Evolutionary conservation across 805 yeast species (phyloP), one percentile per base, ranked within the genome.

Genomic region (Clavispora santaluciae): DNA sequence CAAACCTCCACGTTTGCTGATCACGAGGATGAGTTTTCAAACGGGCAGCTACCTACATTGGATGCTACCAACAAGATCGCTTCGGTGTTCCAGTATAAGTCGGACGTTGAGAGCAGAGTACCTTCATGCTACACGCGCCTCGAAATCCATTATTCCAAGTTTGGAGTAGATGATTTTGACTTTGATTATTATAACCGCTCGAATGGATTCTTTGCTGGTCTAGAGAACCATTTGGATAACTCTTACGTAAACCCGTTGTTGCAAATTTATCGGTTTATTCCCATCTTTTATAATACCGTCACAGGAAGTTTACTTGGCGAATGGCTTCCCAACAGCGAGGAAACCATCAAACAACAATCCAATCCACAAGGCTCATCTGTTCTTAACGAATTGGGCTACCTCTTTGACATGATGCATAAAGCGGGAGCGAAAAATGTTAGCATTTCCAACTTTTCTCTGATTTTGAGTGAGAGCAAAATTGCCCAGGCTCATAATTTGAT

Each of bases 131-230:
- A 83, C 64, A 69, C 80, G 30, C 78, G 81, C 51, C 68, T 87
- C 35, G 85, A 83, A 44, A 86, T 91, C 40, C 75, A 83, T 31
- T 91, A 90, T 60, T 85, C 95, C 42, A 82, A 78, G 53, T 91
- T 88, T 61, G 99, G 99, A 21, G 89, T 93, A 22, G 88, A 84
- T 51, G 96, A 89, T 60, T 93, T 93, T 63, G 96, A 91, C 64
- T 91, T 93, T 58, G 81, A 77, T 40, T 83, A 81, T 53, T 91
- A 84, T 67, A 91, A 91, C 57, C 70, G 72, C 29, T 85, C 97
- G 0, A 36, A 31, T 13, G 82, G 70, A 41, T 36, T 42, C 4
- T 58, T 48, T 37, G 78, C 97, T 2, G 97, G 98, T 0, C 68
- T 91, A n/a, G 98, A 93, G 59, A 83, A 89, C 8, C 93, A 89